Conservation (phyloP, 108 stramenopile species). For the Mayamaea pseudoterrestris region DNA sequence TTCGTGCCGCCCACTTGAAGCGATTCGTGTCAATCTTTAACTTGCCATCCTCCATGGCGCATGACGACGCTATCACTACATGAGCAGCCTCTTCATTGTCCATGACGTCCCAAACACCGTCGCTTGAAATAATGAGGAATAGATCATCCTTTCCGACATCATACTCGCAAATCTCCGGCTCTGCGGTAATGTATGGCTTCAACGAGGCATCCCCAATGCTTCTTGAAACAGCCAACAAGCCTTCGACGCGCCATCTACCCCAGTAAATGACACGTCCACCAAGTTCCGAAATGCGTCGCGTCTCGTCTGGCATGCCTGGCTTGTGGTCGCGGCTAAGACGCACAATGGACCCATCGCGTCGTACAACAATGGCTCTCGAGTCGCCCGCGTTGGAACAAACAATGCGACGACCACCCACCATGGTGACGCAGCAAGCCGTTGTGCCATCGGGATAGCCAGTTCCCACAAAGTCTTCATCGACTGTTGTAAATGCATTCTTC, state of each 20-base stretch:
- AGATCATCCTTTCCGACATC: constrained; percentile 78
- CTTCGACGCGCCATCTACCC: constrained; percentile 92
- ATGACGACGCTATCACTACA: constrained; percentile 67
- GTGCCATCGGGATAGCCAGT: constrained; percentile 71
- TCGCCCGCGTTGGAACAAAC: constrained; percentile 95
- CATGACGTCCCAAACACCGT: constrained; percentile 87
- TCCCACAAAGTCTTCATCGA: constrained; percentile 74
- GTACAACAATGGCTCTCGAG: constrained; percentile 85
- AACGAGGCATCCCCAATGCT: constrained; percentile 89
- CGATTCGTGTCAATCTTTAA: neutral
- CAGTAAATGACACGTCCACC: constrained; percentile 89
- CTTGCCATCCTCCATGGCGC: neutral
- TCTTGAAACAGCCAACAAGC: constrained; percentile 89
- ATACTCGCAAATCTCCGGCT: constrained; percentile 72
- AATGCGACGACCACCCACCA: constrained; percentile 62
- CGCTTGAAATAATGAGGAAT: constrained; percentile 76
- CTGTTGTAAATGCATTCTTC: constrained; percentile 55
- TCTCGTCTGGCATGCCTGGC: constrained; percentile 83
- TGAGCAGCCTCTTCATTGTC: constrained; percentile 77
- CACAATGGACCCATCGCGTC: constrained; percentile 68
- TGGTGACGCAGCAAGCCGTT: constrained; percentile 65
- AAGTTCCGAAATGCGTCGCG: constrained; percentile 68
- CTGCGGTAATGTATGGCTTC: constrained; percentile 78
- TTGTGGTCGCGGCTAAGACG: constrained; percentile 86
- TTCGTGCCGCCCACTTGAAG: constrained; percentile 58